phyloP scores from a whole-genome alignment of 768 basidiomycete genomes.

The Suillus discolor region DNA sequence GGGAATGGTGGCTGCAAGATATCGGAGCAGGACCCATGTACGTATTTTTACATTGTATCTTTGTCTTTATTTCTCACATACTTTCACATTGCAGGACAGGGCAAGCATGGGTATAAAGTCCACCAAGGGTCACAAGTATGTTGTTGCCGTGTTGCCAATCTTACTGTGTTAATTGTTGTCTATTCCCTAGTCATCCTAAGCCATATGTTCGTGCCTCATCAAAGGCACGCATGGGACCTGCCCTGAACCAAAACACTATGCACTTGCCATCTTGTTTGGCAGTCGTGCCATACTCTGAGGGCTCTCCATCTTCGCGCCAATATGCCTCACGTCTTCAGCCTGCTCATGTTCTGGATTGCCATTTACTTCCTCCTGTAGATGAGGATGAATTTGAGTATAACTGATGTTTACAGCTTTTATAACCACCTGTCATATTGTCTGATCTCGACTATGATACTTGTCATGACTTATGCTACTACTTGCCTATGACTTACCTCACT shows the following conservation, averaged over 20 bases:
- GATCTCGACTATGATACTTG: background rate
- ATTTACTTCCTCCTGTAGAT: constrained; percentile 2
- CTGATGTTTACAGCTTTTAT: constrained; percentile 1
- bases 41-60: background rate
- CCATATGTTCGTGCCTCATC: background rate
- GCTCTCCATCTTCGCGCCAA: background rate
- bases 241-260: background rate
- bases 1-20: background rate
- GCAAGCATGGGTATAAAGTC: background rate
- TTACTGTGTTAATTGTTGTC: background rate
- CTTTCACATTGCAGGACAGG: background rate
- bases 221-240: constrained; percentile 3
- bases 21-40: background rate
- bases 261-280: background rate
- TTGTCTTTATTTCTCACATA: background rate
- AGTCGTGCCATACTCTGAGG: background rate
- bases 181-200: background rate
- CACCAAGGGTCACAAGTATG: background rate
- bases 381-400: constrained; percentile 2
- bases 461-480: constrained; percentile 1
- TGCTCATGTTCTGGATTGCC: background rate
- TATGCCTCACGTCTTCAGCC: background rate
- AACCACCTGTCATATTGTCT: background rate
- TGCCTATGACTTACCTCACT: background rate
- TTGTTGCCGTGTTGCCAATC: background rate